These are phyloP conservation scores for Populus alba DNA, from an alignment of 345 rosid species.

Conservation along the genomic window DNA sequence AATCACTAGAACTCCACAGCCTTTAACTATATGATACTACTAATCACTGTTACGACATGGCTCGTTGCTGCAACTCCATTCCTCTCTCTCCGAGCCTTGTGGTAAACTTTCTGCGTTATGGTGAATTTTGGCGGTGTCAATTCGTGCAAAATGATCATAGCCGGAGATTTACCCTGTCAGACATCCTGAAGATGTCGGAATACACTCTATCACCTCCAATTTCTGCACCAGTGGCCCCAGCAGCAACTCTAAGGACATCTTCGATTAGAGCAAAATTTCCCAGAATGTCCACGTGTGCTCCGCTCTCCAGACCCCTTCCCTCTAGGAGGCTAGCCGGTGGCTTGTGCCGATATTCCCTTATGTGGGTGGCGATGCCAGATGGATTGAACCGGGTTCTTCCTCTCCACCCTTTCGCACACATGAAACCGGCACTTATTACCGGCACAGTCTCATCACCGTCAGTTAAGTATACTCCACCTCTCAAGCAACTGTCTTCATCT, in stretches of 20 bases:
- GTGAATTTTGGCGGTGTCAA: not conserved
- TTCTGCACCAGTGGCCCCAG: constrained; percentile 54
- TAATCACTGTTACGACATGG: not conserved
- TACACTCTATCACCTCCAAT: constrained; percentile 61
- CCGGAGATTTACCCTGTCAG: constrained; percentile 45
- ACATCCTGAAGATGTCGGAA: constrained; percentile 48
- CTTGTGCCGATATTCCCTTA: constrained; percentile 60
- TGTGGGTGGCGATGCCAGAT: constrained; percentile 39
- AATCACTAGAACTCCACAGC: too few relatives aligned
- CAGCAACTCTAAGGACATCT: constrained; percentile 59
- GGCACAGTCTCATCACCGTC: constrained; percentile 73
- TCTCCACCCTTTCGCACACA: constrained; percentile 74
- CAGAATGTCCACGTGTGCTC: constrained; percentile 69
- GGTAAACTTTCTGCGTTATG: not conserved
- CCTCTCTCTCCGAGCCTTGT: not conserved
- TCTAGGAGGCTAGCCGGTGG: constrained; percentile 51
- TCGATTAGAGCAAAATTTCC: constrained; percentile 62
- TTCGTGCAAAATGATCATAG: constrained; percentile 19
- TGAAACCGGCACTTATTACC: constrained; percentile 59
- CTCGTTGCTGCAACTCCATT: not conserved
- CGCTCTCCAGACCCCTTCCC: constrained; percentile 54
- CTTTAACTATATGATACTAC: not conserved
- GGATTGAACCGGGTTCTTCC: constrained; percentile 75
- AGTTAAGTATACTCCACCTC: constrained; percentile 43
- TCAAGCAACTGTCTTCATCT: constrained; percentile 42